Percentiles rank a stretch among this genome's conserved stretches.
phyloP scores from a whole-genome alignment of 139 green algal species.

The Closterium sp. region DNA sequence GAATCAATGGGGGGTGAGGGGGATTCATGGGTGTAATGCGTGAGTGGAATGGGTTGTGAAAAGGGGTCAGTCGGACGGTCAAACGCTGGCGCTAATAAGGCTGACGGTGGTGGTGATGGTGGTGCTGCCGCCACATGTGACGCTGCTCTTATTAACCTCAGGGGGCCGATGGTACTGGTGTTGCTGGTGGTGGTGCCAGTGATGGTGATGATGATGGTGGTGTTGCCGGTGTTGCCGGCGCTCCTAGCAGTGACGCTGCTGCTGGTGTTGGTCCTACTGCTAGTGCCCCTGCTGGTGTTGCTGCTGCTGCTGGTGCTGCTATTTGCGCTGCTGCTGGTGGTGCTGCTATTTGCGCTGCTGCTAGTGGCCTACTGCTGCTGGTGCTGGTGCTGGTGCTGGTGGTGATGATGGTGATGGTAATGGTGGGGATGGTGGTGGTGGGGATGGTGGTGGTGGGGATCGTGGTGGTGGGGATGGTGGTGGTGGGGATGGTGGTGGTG shows the following conservation, averaged over 20 bases:
- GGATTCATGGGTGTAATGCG: too few species aligned
- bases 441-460: not conserved
- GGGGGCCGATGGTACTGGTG: not conserved
- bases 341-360: too few species aligned
- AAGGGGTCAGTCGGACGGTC: too few species aligned
- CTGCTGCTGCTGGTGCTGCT: constrained; percentile 2
- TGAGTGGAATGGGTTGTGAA: too few species aligned
- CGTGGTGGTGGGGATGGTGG: not conserved
- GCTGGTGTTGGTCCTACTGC: constrained; percentile 1
- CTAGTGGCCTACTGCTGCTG: too few species aligned
- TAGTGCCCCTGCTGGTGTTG: not conserved
- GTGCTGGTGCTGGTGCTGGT: too few species aligned
- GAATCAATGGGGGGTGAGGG: too few species aligned
- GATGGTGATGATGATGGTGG: not conserved
- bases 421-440: not conserved
- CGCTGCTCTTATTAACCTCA: too few species aligned
- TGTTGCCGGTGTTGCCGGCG: not conserved
- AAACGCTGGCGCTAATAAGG: not conserved
- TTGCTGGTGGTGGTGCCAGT: not conserved
- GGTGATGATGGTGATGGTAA: too few species aligned
- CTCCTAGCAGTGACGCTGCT: not conserved
- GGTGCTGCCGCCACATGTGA: too few species aligned
- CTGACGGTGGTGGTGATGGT: too few species aligned
- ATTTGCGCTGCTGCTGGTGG: not conserved
- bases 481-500: not conserved